Percentiles rank a stretch among this genome's conserved stretches.
phyloP scores from a whole-genome alignment of 2,329 filamentous ascomycete genomes.

The Myrmaecium sp. region DNA sequence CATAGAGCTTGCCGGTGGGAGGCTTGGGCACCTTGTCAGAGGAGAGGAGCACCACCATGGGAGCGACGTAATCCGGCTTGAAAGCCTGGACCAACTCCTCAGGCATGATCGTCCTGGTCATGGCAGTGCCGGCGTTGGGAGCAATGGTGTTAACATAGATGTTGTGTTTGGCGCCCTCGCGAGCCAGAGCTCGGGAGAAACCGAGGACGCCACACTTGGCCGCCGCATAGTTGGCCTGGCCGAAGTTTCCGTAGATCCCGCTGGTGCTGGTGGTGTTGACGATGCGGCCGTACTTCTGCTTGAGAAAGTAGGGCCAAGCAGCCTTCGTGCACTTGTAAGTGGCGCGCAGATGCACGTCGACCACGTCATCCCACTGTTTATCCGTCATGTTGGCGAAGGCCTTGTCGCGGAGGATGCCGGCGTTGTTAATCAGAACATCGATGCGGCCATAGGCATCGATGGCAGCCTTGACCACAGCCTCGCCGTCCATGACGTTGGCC shows the following conservation, averaged over 20 bases:
- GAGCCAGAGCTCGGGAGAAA: conserved; percentile 79
- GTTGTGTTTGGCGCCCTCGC: conserved; percentile 93
- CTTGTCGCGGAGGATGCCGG: conserved; percentile 94
- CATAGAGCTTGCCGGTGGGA: conserved; percentile 75
- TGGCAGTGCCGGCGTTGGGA: conserved; percentile 87
- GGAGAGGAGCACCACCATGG: conserved; percentile 73
- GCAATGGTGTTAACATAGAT: conserved; percentile 97
- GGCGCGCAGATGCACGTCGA: conserved; percentile 82
- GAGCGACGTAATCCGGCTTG: conserved; percentile 97
- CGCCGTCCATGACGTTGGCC: conserved; percentile 83
- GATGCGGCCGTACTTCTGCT: conserved; percentile 96
- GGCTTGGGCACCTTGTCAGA: conserved; percentile 73
- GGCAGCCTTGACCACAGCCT: conserved; percentile 76
- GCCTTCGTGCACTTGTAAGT: conserved; percentile 97
- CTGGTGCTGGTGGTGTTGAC: conserved; percentile 95
- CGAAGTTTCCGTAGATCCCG: conserved; percentile 98
- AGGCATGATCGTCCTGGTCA: conserved; percentile 87
- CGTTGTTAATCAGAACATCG: conserved; percentile 95
- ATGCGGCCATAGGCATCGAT: conserved; percentile 88
- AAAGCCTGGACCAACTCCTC: conserved; percentile 97
- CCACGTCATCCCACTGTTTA: conserved; percentile 75
- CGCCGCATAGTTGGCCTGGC: conserved; percentile 92
- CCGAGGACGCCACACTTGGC: conserved; percentile 62
- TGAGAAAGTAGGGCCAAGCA: conserved; percentile 92
- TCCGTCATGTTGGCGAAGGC: conserved; percentile 97